Base-by-base conservation (phyloP, 495 filamentous ascomycete genomes). In the Annulohypoxylon bovei region DNA sequence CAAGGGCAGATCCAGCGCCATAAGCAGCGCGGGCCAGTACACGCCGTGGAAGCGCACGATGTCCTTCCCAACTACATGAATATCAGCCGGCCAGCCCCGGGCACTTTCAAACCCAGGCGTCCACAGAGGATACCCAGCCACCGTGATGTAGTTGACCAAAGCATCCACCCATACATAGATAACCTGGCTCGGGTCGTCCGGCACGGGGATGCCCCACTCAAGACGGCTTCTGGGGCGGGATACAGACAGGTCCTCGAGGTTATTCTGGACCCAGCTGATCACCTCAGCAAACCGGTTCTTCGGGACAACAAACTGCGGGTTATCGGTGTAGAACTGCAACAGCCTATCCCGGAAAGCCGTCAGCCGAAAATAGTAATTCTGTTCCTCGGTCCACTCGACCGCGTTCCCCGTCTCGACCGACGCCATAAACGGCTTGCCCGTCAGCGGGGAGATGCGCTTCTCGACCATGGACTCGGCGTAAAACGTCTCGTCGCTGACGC, bases 161-260 rank as follows among this genome's bases (percentile, higher is more conserved):
- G 95, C 95, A 80, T 98, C 96, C 3, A 99, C 85, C 95, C 95
- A 99, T 35, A 98, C 96, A 76, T 98, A 99, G 67, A 99, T 95
- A 2, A 94, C 98, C 79, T 98, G 96, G 16, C 81, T 87, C 0
- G 87, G 80, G 74, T 98, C 95, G 53, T 88, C 88, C 6, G 95
- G 95, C 35, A 97, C 95, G 5, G 86, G 89, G 57, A 99, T 95
- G 2, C 96, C 95, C 95, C 95, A 99, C 22, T 77, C 87, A 23
- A 98, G 79, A 33, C 95, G 86, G 56, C 91, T 87, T 12, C 83
- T 78, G 0, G 95, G 96, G 30, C 96, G 85, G 0, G 96, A 98
- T 23, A 99, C 87, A 4, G 93, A 97, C 9, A 99, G 84, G 79
- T 99, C 96, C 70, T 89, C 84, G 6, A 99, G 83, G 2, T 91